phyloP scores from a whole-genome alignment of 2,329 filamentous ascomycete genomes.

The Botryotinia calthae region DNA sequence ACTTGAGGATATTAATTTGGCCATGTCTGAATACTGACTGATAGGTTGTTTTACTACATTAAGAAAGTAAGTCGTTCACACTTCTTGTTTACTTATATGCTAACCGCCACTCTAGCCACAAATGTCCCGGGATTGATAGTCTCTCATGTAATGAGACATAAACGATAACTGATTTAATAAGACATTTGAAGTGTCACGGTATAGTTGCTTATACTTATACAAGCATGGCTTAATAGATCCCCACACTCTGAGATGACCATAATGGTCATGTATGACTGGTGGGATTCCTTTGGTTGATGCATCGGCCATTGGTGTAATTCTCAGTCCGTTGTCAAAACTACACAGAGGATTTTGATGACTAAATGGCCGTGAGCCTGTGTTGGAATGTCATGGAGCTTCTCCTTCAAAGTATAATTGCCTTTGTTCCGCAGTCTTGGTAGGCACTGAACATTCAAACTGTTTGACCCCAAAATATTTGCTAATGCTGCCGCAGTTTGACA shows the following conservation, averaged over 20 bases:
- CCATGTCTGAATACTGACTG: not conserved
- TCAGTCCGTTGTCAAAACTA: not conserved
- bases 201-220: constrained; percentile 8
- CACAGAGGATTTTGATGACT: not conserved
- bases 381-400: constrained; percentile 95
- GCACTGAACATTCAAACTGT: not conserved
- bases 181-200: constrained; percentile 22
- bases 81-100: not conserved
- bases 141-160: not conserved
- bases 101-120: not conserved
- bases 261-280: not conserved
- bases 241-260: not conserved
- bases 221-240: not conserved
- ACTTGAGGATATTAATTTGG: not conserved
- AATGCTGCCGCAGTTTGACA: not conserved
- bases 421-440: not conserved
- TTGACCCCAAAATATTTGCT: not conserved
- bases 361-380: constrained; percentile 95
- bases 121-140: not conserved
- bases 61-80: not conserved
- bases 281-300: not conserved
- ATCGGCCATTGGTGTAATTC: not conserved
- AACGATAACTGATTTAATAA: constrained; percentile 25
- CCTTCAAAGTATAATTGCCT: not conserved
- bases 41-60: not conserved